A percentile compares a stretch with the other conserved stretches of the same genome.
Conservation (phyloP, 2,329 filamentous ascomycete species). For the Ascochyta koolunga region DNA sequence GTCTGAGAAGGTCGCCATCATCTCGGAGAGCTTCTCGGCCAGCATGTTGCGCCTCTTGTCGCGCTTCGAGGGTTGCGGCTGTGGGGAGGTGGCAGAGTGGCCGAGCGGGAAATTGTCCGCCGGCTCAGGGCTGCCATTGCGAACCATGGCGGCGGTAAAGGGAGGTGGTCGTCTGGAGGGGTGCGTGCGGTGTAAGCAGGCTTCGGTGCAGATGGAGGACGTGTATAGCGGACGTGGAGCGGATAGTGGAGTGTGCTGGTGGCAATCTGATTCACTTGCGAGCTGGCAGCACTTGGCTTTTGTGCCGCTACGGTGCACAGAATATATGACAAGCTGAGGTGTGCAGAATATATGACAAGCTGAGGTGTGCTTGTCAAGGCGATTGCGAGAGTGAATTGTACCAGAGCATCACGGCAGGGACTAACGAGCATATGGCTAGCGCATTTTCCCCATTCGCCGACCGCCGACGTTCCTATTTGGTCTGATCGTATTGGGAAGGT, state of each 20-base stretch:
- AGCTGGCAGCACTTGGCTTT: constrained; percentile 15
- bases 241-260: neutral
- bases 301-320: constrained; percentile 1
- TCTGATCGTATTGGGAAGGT: no score
- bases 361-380: constrained; percentile 1
- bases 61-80: constrained; percentile 72
- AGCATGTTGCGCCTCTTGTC: constrained; percentile 88
- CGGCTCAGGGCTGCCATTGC: constrained; percentile 47
- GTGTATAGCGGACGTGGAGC: no score
- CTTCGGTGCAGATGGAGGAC: constrained; percentile 4
- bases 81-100: constrained; percentile 51
- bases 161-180: neutral
- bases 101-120: constrained; percentile 45
- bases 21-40: constrained; percentile 75
- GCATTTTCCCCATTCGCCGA: neutral
- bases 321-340: constrained; percentile 3
- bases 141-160: constrained; percentile 39
- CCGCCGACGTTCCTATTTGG: neutral
- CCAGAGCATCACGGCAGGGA: constrained; percentile 9
- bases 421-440: constrained; percentile 13
- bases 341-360: constrained; percentile 1
- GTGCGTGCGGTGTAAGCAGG: constrained; percentile 1
- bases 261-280: neutral
- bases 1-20: constrained; percentile 77
- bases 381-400: constrained; percentile 8